Conservation (phyloP, 2,329 filamentous ascomycete genomes). For the Trichoderma sp. region DNA sequence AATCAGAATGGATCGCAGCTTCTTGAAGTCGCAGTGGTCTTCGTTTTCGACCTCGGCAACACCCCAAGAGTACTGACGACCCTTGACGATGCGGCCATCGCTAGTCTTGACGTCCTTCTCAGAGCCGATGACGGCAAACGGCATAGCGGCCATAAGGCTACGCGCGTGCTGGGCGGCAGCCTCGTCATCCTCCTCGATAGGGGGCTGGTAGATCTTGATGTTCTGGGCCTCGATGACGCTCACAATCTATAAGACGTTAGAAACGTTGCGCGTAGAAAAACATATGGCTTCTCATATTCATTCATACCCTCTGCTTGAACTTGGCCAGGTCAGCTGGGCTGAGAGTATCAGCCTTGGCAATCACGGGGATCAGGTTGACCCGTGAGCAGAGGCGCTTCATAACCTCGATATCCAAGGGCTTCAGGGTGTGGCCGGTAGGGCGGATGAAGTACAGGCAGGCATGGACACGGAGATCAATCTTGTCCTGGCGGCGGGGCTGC, state of each 20-base stretch:
- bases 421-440: conserved; percentile 95
- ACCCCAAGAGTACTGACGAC: conserved; percentile 98
- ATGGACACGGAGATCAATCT: conserved; percentile 98
- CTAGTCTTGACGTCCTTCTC: conserved; percentile 98
- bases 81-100: conserved; percentile 97
- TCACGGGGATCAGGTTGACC: conserved; percentile 97
- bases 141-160: conserved; percentile 94
- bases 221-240: conserved; percentile 96
- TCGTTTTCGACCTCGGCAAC: conserved; percentile 99
- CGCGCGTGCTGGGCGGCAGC: conserved; percentile 92
- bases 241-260: conserved; percentile 66
- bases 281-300: neutral
- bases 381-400: conserved; percentile 99
- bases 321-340: conserved; percentile 87
- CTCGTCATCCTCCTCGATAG: conserved; percentile 97
- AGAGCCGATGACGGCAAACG: conserved; percentile 96
- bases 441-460: conserved; percentile 99
- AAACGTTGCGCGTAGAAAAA: conserved; percentile 25
- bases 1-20: conserved; percentile 97
- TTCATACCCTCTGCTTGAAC: conserved; percentile 90
- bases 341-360: conserved; percentile 97
- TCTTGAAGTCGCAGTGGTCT: conserved; percentile 99
- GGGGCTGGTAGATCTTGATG: conserved; percentile 99
- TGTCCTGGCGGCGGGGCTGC: conserved; percentile 95
- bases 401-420: conserved; percentile 98